Conservation (phyloP, 768 basidiomycete species). For the Plicaturopsis crispa region DNA sequence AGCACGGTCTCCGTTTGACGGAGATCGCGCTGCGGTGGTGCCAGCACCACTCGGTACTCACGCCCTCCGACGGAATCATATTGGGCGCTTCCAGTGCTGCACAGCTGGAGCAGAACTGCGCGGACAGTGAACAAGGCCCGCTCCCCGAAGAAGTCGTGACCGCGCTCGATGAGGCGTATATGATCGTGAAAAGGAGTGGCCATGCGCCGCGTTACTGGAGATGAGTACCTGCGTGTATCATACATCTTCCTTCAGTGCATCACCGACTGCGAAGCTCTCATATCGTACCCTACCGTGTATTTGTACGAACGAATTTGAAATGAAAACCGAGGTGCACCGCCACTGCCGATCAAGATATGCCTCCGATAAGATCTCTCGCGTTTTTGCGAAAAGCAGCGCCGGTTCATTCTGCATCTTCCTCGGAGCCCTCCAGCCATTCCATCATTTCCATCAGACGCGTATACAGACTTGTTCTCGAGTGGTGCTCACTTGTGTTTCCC, state of each 20-base stretch:
- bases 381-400: too few relatives aligned
- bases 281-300: too few relatives aligned
- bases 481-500: too few relatives aligned
- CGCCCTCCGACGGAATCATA: conserved; percentile 35
- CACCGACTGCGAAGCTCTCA: too few relatives aligned
- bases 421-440: too few relatives aligned
- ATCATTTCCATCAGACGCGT: too few relatives aligned
- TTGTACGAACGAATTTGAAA: neutral
- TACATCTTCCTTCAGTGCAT: too few relatives aligned
- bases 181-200: conserved; percentile 26
- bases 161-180: conserved; percentile 42
- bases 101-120: conserved; percentile 37
- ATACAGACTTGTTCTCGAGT: too few relatives aligned
- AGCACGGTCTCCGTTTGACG: conserved; percentile 36
- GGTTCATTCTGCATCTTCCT: too few relatives aligned
- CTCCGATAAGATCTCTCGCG: too few relatives aligned
- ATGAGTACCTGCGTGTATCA: too few relatives aligned
- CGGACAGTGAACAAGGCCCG: conserved; percentile 43
- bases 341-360: too few relatives aligned
- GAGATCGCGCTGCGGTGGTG: conserved; percentile 59
- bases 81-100: conserved; percentile 38
- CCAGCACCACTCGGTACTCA: conserved; percentile 46
- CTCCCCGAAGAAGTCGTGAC: conserved; percentile 44
- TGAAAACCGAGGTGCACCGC: neutral
- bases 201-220: conserved; percentile 30